Base-by-base conservation (phyloP, 2,329 filamentous ascomycete genomes). In the Nemania diffusa region DNA sequence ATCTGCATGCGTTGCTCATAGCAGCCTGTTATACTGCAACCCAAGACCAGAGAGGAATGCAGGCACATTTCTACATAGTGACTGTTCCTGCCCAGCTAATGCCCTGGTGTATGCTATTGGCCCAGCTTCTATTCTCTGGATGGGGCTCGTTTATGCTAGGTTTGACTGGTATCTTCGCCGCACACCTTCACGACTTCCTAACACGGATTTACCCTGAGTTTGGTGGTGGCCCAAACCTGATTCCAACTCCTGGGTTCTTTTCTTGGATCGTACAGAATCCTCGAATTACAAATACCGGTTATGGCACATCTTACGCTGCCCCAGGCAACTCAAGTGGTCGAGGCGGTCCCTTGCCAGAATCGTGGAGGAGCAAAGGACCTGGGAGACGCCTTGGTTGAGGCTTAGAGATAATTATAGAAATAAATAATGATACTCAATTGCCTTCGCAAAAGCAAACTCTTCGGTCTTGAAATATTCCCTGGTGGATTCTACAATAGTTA, bases 111-210 rank as follows among this genome's bases (percentile, higher is more conserved):
- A 92, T 97, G 86, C 86, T 98, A 51, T 79, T 89, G 17, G 82
- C 93, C 74, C 91, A 91, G 11, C 84, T 97, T 24, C 82, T 98
- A 60, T 87, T 92, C 76, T 84, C 81, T 5, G 90, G 90, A 11
- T 84, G 84, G 40, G 72, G 79, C 2, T 81, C 80, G 20, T 85
- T 92, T 11, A 76, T 92, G 63, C 75, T 90, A 3, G 90, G 97
- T 75, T 79, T 88, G 4, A 92, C 88, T 37, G 96, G 96, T n/a
- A 84, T 99, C 11, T 71, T 97, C 50, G 92, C 94, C 13, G 94
- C 94, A 4, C 96, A 99, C 78, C 76, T 96, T 22, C 97, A 93
- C 80, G 92, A 98, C 78, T 99, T 98, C 76, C 79, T 97, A 57
- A 93, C 92, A 1, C 88, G 92, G 56, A 85, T 97, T 48, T 98